Percentiles rank a stretch among this genome's conserved stretches.
Evolutionary conservation across 768 basidiomycete species (phyloP).

Genomic region (Pulveroboletus sp.): DNA sequence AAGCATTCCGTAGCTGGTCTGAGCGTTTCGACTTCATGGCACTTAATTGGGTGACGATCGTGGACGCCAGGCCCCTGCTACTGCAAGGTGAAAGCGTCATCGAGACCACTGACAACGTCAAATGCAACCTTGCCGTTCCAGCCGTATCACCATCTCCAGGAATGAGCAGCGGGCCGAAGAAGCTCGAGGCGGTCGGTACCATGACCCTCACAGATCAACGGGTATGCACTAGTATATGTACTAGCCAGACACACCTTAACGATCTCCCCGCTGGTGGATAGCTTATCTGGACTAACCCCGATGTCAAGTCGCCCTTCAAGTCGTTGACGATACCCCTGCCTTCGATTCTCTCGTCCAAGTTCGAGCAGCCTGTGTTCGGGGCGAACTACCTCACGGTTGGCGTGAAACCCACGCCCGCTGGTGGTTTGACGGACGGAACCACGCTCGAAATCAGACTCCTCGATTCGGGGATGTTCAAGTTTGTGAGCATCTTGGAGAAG

Average conservation of each 20-base stretch:
- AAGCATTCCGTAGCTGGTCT: not conserved
- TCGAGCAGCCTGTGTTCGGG: conserved; percentile 71
- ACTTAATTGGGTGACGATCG: conserved; percentile 74
- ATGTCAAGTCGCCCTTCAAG: conserved; percentile 33
- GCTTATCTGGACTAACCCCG: conserved; percentile 57
- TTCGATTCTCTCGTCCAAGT: conserved; percentile 62
- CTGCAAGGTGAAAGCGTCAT: conserved; percentile 59
- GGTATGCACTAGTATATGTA: conserved; percentile 37
- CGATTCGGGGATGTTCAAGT: conserved; percentile 67
- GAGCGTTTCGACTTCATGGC: conserved; percentile 46
- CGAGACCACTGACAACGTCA: conserved; percentile 54
- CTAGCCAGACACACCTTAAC: not conserved
- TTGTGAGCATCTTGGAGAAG: conserved; percentile 70
- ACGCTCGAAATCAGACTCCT: conserved; percentile 63
- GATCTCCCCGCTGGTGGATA: conserved; percentile 26
- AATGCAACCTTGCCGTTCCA: conserved; percentile 55
- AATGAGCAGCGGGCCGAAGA: conserved; percentile 52
- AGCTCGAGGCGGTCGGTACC: conserved; percentile 53
- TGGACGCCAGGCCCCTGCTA: conserved; percentile 52
- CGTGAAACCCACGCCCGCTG: conserved; percentile 59
- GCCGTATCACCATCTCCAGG: conserved; percentile 44
- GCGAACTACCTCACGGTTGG: conserved; percentile 64
- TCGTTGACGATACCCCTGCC: conserved; percentile 54
- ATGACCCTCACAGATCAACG: conserved; percentile 69
- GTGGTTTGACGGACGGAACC: conserved; percentile 63